phyloP scores from a whole-genome alignment of 495 filamentous ascomycete species.

The Parachaetomium inaequale region DNA sequence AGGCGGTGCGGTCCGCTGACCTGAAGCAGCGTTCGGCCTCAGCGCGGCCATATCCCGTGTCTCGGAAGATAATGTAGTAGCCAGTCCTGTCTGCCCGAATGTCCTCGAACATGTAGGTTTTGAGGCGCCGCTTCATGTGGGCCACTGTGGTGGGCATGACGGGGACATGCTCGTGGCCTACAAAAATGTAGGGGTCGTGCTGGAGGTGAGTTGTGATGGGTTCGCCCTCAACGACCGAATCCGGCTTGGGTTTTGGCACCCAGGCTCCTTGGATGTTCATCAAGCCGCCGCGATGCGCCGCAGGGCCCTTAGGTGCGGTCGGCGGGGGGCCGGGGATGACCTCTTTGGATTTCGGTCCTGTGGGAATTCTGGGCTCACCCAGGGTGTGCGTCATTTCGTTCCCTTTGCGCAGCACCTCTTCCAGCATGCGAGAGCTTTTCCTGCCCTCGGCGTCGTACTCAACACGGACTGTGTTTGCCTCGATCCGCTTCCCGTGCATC shows the following conservation, averaged over 20 bases:
- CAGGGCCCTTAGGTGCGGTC: constrained; percentile 81
- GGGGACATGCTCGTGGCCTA: constrained; percentile 79
- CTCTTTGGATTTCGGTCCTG: constrained; percentile 39
- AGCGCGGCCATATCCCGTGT: constrained; percentile 66
- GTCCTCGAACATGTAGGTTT: constrained; percentile 68
- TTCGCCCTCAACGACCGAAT: constrained; percentile 35
- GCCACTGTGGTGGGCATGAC: constrained; percentile 77
- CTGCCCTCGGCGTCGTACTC: constrained; percentile 84
- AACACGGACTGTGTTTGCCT: constrained; percentile 67
- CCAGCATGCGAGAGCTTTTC: constrained; percentile 69
- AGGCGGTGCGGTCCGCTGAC: constrained; percentile 64
- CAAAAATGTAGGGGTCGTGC: constrained; percentile 87
- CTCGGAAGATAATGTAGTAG: constrained; percentile 87
- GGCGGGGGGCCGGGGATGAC: constrained; percentile 63
- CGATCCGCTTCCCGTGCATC: constrained; percentile 67
- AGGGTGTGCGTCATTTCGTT: constrained; percentile 47
- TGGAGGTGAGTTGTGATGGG: constrained; percentile 64
- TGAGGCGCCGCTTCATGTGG: constrained; percentile 83
- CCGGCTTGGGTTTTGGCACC: constrained; percentile 28
- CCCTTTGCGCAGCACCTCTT: constrained; percentile 62
- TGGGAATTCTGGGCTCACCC: constrained; percentile 35
- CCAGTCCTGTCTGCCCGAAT: constrained; percentile 79
- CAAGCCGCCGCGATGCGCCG: constrained; percentile 53
- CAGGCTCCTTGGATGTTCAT: constrained; percentile 20
- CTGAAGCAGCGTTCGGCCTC: constrained; percentile 75